phyloP scores from a whole-genome alignment of 345 rosid species.

The Melaleuca quinquenervia region DNA sequence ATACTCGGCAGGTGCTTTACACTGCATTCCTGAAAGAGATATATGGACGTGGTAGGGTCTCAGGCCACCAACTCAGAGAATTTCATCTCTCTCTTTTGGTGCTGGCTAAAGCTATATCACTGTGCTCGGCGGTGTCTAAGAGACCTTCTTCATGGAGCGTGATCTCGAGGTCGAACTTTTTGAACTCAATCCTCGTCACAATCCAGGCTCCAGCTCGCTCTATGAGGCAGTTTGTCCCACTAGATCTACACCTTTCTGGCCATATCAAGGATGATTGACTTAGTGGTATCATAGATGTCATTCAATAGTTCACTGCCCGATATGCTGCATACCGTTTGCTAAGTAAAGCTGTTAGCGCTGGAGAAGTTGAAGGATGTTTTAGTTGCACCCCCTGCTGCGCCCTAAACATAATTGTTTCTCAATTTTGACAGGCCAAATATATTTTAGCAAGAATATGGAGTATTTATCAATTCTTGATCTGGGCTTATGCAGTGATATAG shows the following conservation, averaged over 20 bases:
- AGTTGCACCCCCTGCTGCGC: background rate
- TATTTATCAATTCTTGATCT: background rate
- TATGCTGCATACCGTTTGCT: background rate
- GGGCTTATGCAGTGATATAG: background rate
- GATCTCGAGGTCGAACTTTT: conserved; percentile 45
- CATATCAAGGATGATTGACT: background rate
- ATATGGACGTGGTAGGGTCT: conserved; percentile 93
- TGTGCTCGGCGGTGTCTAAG: conserved; percentile 93
- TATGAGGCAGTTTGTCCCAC: background rate
- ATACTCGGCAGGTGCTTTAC: conserved; percentile 38
- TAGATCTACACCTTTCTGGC: background rate
- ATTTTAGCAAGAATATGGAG: background rate
- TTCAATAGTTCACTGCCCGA: background rate
- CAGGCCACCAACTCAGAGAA: conserved; percentile 60
- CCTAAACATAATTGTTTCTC: background rate
- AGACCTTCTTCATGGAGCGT: conserved; percentile 52
- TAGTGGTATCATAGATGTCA: background rate
- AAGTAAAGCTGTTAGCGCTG: background rate
- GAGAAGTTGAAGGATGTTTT: background rate
- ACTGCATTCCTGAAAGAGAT: conserved; percentile 75
- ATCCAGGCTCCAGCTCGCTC: background rate
- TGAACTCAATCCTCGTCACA: background rate
- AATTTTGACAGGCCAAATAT: background rate
- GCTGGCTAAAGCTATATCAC: conserved; percentile 65
- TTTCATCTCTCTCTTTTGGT: conserved; percentile 46